Percentiles rank a stretch among this genome's conserved stretches.
Conservation (phyloP, 345 rosid species). For the Cardiospermum halicacabum region DNA sequence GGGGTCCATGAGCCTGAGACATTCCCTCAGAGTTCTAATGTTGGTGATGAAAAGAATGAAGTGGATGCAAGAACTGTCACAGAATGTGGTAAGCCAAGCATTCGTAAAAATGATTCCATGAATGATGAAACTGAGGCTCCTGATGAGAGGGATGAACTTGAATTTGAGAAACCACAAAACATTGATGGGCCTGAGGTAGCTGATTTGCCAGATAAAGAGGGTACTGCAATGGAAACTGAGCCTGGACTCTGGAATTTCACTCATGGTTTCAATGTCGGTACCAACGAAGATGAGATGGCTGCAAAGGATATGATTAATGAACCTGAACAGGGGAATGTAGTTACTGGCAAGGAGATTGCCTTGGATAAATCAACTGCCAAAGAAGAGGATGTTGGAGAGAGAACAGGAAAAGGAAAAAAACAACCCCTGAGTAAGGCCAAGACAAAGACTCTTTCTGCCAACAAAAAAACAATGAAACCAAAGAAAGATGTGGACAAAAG, state of each 20-base stretch:
- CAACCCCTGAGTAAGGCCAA: constrained; percentile 25
- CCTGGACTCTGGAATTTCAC: constrained; percentile 16
- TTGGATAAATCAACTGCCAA: constrained; percentile 21
- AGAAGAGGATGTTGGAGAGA: constrained; percentile 12
- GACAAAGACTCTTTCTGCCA: constrained; percentile 18
- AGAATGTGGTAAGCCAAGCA: constrained; percentile 19
- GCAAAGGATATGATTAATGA: constrained; percentile 17
- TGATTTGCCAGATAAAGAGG: constrained; percentile 14
- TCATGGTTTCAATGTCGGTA: constrained; percentile 4
- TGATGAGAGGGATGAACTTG: constrained; percentile 37
- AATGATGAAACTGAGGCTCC: constrained; percentile 55
- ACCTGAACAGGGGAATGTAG: constrained; percentile 19
- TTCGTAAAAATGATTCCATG: constrained; percentile 15
- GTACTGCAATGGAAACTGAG: constrained; percentile 1
- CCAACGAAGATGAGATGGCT: constrained; percentile 10
- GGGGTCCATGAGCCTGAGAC: constrained; percentile 25
- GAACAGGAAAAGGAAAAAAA: constrained; percentile 25
- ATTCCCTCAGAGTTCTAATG: constrained; percentile 21
- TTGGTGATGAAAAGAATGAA: constrained; percentile 26
- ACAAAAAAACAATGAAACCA: constrained; percentile 17
- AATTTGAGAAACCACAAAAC: constrained; percentile 13
- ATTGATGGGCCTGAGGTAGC: constrained; percentile 24
- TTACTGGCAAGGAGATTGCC: constrained; percentile 15
- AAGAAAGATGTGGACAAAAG: constrained; percentile 17
- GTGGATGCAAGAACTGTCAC: constrained; percentile 11